Conservation (phyloP, 163 green algal species). For the Scenedesmus sp. region DNA sequence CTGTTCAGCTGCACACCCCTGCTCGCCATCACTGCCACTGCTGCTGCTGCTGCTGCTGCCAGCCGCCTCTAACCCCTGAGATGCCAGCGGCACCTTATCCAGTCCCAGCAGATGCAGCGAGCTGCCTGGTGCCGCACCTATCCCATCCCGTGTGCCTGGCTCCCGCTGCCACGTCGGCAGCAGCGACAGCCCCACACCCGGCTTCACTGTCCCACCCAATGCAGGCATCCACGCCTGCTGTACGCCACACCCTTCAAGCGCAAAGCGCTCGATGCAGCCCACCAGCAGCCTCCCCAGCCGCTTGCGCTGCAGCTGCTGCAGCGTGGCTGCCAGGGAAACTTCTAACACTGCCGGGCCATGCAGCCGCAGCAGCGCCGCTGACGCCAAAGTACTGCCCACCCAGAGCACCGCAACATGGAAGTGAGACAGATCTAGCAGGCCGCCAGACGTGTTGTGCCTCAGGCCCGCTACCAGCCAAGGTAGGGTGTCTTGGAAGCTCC, state of each 20-base stretch:
- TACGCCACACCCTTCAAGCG: background rate
- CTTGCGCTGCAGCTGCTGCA: slow-evolving; percentile 36
- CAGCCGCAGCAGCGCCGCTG: slow-evolving; percentile 37
- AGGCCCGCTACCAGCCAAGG: slow-evolving; percentile 29
- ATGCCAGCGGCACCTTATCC: background rate
- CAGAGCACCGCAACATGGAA: slow-evolving; percentile 34
- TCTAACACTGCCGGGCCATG: slow-evolving; percentile 18
- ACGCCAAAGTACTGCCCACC: slow-evolving; percentile 25
- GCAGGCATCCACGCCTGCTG: slow-evolving; percentile 39
- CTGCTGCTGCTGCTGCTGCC: background rate
- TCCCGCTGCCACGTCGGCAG: slow-evolving; percentile 5
- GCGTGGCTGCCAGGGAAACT: slow-evolving; percentile 15
- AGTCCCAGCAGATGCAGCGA: slow-evolving; percentile 19
- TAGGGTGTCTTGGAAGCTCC: slow-evolving; percentile 3
- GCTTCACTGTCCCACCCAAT: background rate
- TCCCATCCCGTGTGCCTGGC: background rate
- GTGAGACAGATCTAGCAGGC: slow-evolving; percentile 28
- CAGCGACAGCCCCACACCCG: slow-evolving; percentile 32
- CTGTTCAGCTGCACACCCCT: background rate
- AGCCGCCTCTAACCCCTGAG: background rate
- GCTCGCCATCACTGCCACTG: background rate
- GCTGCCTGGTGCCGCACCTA: background rate
- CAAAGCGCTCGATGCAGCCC: slow-evolving; percentile 17
- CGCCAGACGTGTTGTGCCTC: slow-evolving; percentile 5
- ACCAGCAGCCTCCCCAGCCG: slow-evolving; percentile 32